phyloP scores from a whole-genome alignment of 768 basidiomycete species.

The Tulasnella sp. region DNA sequence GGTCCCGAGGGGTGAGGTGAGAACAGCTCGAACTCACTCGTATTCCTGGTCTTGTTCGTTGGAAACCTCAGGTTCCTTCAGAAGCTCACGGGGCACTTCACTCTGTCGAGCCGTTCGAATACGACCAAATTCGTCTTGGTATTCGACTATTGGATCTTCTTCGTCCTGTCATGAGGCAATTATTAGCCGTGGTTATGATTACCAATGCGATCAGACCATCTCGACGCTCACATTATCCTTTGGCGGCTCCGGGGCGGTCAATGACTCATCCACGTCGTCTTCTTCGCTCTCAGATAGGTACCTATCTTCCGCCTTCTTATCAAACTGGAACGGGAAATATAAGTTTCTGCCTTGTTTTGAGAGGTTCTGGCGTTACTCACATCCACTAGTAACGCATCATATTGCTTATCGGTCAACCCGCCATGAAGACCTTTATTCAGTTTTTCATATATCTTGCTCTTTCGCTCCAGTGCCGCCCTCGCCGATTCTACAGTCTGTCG shows the following conservation, averaged over 20 bases:
- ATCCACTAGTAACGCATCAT: slow-evolving; percentile 61
- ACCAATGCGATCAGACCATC: slow-evolving; percentile 3
- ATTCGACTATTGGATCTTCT: slow-evolving; percentile 70
- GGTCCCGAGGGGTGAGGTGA: slow-evolving; percentile 1
- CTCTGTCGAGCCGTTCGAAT: slow-evolving; percentile 54
- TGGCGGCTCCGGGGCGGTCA: slow-evolving; percentile 42
- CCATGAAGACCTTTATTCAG: slow-evolving; percentile 65
- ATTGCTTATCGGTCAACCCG: slow-evolving; percentile 65
- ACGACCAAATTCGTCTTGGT: slow-evolving; percentile 83
- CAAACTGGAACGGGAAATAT: slow-evolving; percentile 40
- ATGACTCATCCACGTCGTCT: slow-evolving; percentile 62
- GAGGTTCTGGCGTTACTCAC: slow-evolving; percentile 34
- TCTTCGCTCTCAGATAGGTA: slow-evolving; percentile 6
- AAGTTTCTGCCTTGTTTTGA: background rate
- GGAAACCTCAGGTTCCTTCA: slow-evolving; percentile 26
- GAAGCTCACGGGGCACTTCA: slow-evolving; percentile 55
- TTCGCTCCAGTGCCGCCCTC: slow-evolving; percentile 58
- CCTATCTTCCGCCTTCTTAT: slow-evolving; percentile 32
- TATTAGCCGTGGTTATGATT: background rate
- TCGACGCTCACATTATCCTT: slow-evolving; percentile 33
- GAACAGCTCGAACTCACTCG: slow-evolving; percentile 35
- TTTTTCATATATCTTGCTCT: slow-evolving; percentile 72
- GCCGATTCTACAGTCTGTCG: slow-evolving; percentile 62
- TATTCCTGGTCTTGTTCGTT: slow-evolving; percentile 43
- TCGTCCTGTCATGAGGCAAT: background rate